Evolutionary conservation across 164 flowering plant genomes (phyloP).

Genomic region (grape (Vitis vinifera)): ASM3070453v1 NC_081811.1:22621501-22622000

Average conservation of each 20-base stretch:
- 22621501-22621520: no score
- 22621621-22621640: no score
- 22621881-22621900: slow-evolving; percentile 32
- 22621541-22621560: no score
- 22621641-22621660: no score
- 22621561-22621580: no score
- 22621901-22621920: slow-evolving; percentile 61
- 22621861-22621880: background rate
- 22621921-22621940: slow-evolving; percentile 46
- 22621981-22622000: slow-evolving; percentile 64
- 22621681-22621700: no score
- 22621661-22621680: no score
- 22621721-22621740: no score
- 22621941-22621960: slow-evolving; percentile 54
- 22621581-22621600: background rate
- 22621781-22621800: background rate
- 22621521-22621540: no score
- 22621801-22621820: background rate
- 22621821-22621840: slow-evolving; percentile 12
- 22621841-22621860: slow-evolving; percentile 31
- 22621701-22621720: no score
- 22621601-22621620: no score
- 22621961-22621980: slow-evolving; percentile 43
- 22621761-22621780: background rate
- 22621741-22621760: no score